These are phyloP conservation scores for Botrytis pseudocinerea DNA, from an alignment of 2,329 filamentous ascomycete species.

Conservation along the genomic window DNA sequence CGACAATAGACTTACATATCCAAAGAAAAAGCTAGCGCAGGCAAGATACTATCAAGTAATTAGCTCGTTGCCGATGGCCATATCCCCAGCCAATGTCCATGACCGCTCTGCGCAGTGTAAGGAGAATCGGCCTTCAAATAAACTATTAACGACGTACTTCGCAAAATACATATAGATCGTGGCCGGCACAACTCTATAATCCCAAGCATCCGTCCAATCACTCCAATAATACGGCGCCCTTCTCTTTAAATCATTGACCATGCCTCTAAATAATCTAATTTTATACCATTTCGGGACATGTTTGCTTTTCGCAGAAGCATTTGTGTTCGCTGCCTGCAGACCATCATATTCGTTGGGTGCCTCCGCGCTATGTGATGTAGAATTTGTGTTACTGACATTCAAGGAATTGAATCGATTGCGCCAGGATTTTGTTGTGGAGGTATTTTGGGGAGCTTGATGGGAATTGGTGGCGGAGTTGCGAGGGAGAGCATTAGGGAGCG, in stretches of 20 bases:
- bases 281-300: conserved; percentile 63
- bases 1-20: conserved; percentile 61
- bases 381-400: background rate
- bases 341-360: conserved; percentile 20
- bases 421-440: conserved; percentile 11
- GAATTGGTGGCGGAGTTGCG: conserved; percentile 21
- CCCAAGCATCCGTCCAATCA: conserved; percentile 86
- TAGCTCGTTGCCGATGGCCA: background rate
- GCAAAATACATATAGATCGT: conserved; percentile 96
- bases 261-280: conserved; percentile 73
- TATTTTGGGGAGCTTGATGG: background rate
- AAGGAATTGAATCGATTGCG: conserved; percentile 18
- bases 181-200: conserved; percentile 83
- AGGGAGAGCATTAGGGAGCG: conserved; percentile 32
- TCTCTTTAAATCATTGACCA: conserved; percentile 74
- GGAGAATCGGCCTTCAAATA: background rate
- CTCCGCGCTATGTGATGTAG: background rate
- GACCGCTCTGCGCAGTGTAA: background rate
- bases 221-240: conserved; percentile 75
- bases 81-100: background rate
- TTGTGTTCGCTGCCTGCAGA: conserved; percentile 24
- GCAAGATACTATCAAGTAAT: conserved; percentile 65
- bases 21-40: conserved; percentile 83
- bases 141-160: conserved; percentile 56
- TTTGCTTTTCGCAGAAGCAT: conserved; percentile 29